Conservation (phyloP, 495 filamentous ascomycete genomes). For the Tirmania nivea region DNA sequence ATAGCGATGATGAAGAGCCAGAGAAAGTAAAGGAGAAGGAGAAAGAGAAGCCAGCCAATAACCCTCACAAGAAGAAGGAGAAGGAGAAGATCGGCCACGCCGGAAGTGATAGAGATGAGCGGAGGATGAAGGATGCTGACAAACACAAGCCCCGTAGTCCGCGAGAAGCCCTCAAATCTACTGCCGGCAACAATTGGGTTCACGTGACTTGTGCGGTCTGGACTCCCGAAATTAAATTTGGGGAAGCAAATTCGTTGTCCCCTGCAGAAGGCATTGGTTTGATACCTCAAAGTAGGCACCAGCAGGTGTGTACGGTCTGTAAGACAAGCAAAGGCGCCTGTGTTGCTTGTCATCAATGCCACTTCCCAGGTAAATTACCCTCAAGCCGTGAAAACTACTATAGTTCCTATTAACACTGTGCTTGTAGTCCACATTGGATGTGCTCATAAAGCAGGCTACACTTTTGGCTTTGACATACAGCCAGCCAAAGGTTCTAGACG, state of each 20-base stretch:
- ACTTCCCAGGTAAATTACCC: slow-evolving; percentile 29
- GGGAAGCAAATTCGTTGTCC: slow-evolving; percentile 54
- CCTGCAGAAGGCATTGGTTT: slow-evolving; percentile 71
- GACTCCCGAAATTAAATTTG: slow-evolving; percentile 81
- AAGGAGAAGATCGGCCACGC: slow-evolving; percentile 49
- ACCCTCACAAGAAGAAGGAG: slow-evolving; percentile 1
- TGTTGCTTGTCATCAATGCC: slow-evolving; percentile 62
- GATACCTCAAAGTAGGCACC: slow-evolving; percentile 45
- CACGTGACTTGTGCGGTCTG: slow-evolving; percentile 83
- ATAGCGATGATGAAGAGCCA: slow-evolving; percentile 12
- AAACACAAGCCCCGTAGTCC: slow-evolving; percentile 60
- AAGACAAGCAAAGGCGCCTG: slow-evolving; percentile 52
- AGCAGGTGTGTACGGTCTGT: slow-evolving; percentile 69
- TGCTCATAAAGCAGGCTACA: slow-evolving; percentile 61
- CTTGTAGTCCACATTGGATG: slow-evolving; percentile 67
- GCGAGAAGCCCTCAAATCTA: slow-evolving; percentile 80
- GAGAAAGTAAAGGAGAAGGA: slow-evolving; percentile 64
- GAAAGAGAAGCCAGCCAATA: slow-evolving; percentile 47
- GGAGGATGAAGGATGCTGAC: slow-evolving; percentile 56
- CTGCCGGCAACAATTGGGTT: slow-evolving; percentile 92
- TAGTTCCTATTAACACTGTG: not conserved
- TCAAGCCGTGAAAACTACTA: not conserved
- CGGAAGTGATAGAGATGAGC: slow-evolving; percentile 7
- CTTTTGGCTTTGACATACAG: slow-evolving; percentile 71
- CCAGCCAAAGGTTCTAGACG: slow-evolving; percentile 71